Evolutionary conservation across 1,284 basidiomycete species (phyloP), one percentile per base, ranked within the genome.

Genomic region (Trametes polyzona): DNA sequence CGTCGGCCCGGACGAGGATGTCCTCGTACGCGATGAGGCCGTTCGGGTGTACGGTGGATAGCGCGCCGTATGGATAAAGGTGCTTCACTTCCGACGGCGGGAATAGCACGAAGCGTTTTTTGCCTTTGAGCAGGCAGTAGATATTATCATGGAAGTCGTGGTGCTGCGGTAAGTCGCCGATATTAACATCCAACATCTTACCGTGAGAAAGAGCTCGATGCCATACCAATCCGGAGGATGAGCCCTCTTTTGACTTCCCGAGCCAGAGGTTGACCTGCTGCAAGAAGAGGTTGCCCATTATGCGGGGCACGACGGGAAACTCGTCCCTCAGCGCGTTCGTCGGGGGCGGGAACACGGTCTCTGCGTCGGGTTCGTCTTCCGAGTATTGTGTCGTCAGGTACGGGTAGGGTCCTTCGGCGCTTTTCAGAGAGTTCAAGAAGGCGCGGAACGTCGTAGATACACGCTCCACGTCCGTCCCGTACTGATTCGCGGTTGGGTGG

Each of bases 111-210:
- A 73, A 73, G 27, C 72, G 71, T 52, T 73, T 73, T 30, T 57
- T 58, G 19, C 72, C 72, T 29, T 65, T 62, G 3, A 73, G 63
- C 6, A 73, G 66, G 53, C 69, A 68, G 60, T 73, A 73, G 17
- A 73, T 66, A 47, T 73, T 73, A 63, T 73, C 72, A 56, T 73
- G 72, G 48, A 72, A 72, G 56, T 73, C 72, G 39, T 73, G 72
- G 47, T 72, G 70, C 70, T 72, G 49, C 4, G 11, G 11, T 10
- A 9, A 23, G 12, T 4, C 14, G 14, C 21, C 29, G 29, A 35
- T n/a, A 55, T 47, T 27, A 17, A 16, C 14, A 24, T 17, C 12
- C n/a, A 21, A 2, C n/a, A 11, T 24, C 19, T 21, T 21, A 24
- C 12, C 16, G 23, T 8, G 3, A 29, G 14, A 14, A 17, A 16